phyloP scores from a whole-genome alignment of 23 red algal species.

The Gracilaria vermiculophylla region DNA sequence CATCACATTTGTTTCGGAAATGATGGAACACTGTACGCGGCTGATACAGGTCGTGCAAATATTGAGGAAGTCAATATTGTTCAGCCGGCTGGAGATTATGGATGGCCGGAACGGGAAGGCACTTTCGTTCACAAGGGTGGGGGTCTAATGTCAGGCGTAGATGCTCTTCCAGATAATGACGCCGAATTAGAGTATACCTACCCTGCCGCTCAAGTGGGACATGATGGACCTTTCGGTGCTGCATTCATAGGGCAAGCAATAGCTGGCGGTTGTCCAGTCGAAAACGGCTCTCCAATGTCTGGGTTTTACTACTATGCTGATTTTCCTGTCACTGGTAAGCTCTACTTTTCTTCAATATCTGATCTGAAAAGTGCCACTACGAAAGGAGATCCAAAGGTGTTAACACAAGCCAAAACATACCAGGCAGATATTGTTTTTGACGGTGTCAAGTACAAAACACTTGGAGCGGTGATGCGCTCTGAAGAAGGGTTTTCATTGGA shows the following conservation, averaged over 20 bases:
- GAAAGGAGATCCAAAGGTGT: not conserved
- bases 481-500: conserved; percentile 9
- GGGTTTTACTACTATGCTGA: conserved; percentile 61
- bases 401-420: conserved; percentile 45
- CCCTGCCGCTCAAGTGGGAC: conserved; percentile 47
- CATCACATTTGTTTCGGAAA: conserved; percentile 50
- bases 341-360: conserved; percentile 38
- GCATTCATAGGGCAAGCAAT: conserved; percentile 66
- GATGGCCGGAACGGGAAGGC: conserved; percentile 52
- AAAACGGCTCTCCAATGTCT: conserved; percentile 49
- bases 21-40: conserved; percentile 48
- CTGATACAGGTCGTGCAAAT: conserved; percentile 49
- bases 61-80: conserved; percentile 67
- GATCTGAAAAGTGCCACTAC: conserved; percentile 20
- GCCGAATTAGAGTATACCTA: conserved; percentile 14
- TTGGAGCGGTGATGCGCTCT: conserved; percentile 47
- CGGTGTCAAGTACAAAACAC: conserved; percentile 8
- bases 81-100: conserved; percentile 29
- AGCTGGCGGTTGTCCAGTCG: conserved; percentile 54
- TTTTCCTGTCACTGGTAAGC: conserved; percentile 42
- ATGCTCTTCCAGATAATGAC: conserved; percentile 16
- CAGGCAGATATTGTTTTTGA: conserved; percentile 21
- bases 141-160: conserved; percentile 36
- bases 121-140: conserved; percentile 40
- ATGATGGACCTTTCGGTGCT: conserved; percentile 15